Conservation (phyloP, 2,329 filamentous ascomycete species). For the Neocucurbitaria cava region DNA sequence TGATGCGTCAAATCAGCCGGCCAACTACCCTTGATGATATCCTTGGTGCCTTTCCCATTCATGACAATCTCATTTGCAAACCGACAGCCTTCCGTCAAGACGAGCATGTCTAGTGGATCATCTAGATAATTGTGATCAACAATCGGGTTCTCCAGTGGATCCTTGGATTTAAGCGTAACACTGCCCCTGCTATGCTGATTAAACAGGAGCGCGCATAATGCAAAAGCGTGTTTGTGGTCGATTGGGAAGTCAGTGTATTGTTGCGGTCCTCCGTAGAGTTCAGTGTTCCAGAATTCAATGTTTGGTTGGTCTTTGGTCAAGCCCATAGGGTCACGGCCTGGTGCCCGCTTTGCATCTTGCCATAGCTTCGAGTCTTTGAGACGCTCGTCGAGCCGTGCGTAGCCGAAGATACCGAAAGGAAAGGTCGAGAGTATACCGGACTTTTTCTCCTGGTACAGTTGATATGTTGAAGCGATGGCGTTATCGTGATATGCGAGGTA, state of each 20-base stretch:
- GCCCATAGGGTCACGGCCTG: constrained; percentile 67
- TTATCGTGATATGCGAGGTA: constrained; percentile 63
- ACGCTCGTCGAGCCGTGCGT: constrained; percentile 66
- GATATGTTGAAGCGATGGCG: constrained; percentile 58
- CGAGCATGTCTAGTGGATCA: constrained; percentile 65
- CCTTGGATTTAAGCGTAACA: constrained; percentile 58
- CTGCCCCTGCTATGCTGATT: constrained; percentile 63
- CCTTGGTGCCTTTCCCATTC: constrained; percentile 64
- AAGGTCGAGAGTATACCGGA: constrained; percentile 66
- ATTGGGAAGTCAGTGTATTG: constrained; percentile 63
- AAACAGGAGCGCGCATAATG: constrained; percentile 65
- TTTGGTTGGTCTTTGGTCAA: constrained; percentile 64
- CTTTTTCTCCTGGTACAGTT: constrained; percentile 65
- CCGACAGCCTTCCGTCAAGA: constrained; percentile 65
- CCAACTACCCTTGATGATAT: constrained; percentile 67
- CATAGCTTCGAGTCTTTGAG: constrained; percentile 63
- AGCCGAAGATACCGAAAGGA: constrained; percentile 69
- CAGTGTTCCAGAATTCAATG: constrained; percentile 68
- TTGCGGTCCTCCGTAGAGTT: constrained; percentile 67
- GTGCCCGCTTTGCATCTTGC: constrained; percentile 56
- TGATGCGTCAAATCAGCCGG: constrained; percentile 61
- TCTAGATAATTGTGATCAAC: constrained; percentile 67
- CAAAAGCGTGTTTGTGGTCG: constrained; percentile 63
- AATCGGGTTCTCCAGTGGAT: constrained; percentile 61
- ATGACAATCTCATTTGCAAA: constrained; percentile 68